Conservation (phyloP, 441 rosid genomes). For the Brassica hybrid region DNA sequence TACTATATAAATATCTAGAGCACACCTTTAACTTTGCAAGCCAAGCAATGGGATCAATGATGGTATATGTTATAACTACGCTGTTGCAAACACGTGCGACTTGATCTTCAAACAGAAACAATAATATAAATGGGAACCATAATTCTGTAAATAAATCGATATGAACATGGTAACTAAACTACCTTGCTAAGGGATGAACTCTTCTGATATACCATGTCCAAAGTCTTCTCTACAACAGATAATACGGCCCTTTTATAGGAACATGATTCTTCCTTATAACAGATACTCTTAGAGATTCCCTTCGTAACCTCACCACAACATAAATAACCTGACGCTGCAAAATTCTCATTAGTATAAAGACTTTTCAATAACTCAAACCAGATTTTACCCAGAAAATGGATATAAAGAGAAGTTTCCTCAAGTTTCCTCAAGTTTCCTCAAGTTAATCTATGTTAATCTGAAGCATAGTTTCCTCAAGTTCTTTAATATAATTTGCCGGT, state of each 20-base stretch:
- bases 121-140: slow-evolving; percentile 1
- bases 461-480: background rate
- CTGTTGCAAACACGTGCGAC: slow-evolving; percentile 90
- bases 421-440: no score
- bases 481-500: background rate
- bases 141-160: background rate
- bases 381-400: background rate
- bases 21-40: slow-evolving; percentile 72
- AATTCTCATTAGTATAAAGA: background rate
- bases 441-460: slow-evolving; percentile 47
- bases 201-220: slow-evolving; percentile 59
- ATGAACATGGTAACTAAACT: background rate
- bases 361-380: background rate
- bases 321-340: slow-evolving; percentile 58
- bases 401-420: no score
- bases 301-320: slow-evolving; percentile 42
- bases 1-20: background rate
- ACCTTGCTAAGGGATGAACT: slow-evolving; percentile 78
- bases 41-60: slow-evolving; percentile 79
- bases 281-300: background rate
- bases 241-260: slow-evolving; percentile 68
- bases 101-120: slow-evolving; percentile 46
- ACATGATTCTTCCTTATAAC: slow-evolving; percentile 33
- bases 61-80: slow-evolving; percentile 62
- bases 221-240: slow-evolving; percentile 72